Evolutionary conservation across 805 yeast species (phyloP), one percentile per base, ranked within the genome.

Genomic region (Nakazawaea sp.): DNA sequence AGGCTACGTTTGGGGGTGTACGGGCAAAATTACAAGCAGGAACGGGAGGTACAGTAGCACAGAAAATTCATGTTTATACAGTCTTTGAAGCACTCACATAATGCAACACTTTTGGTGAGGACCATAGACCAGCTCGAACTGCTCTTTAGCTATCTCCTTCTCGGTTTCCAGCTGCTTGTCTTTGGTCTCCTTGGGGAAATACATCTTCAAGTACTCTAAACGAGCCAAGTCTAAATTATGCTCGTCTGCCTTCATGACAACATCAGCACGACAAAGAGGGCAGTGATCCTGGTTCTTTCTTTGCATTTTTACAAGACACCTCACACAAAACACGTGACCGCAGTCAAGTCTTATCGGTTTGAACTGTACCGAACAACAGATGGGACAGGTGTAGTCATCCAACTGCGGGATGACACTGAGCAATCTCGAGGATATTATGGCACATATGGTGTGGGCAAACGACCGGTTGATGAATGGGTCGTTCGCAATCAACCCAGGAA

Each of bases 381-480:
- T 75, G 1, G 89, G 86, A 51, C 92, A 82, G 2, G 75, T 61
- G 48, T 81, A 82, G 52, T 83, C 90, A 33, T 82, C 89, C 4
- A 83, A 57, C 52, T 81, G 89, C 2, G 92, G 92, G 1, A 81
- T 60, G 2, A 82, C 55, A 20, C 69, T 65, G 26, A 82, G 53
- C 13, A 82, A 55, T 18, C 74, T 64, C 18, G 62, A 62, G 21
- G 79, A 70, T 24, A 82, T 75, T 20, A 78, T 65, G 26, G 58
- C 65, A 49, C 81, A 77, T 18, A 78, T 64, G 16, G 69, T 64
- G 44, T 67, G 70, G 0, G 80, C 71, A 31, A 79, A 54, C 6
- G 78, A 70, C 9, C 56, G 51, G n/a, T 74, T 70, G 7, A 61
- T 59, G 39, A 67, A 58, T 40, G 69, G 72, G 40, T 65, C 67